These are phyloP conservation scores for Kwoniella heveanensis DNA, from an alignment of 768 basidiomycete genomes.

Conservation along the genomic window DNA sequence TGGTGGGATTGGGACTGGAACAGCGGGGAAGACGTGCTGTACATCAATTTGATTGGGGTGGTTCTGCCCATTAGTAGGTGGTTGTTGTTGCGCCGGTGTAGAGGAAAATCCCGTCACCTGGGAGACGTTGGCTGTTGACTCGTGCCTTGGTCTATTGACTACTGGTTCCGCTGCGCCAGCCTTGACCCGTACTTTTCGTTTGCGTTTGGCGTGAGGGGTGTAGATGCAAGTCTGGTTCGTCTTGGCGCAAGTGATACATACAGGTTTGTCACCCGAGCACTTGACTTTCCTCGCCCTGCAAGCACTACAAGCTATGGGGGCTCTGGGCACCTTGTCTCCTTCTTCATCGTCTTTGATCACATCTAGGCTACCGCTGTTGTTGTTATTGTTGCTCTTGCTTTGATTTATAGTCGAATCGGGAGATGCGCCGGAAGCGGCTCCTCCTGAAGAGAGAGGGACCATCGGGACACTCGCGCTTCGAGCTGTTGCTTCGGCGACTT, in stretches of 20 bases:
- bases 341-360: no score
- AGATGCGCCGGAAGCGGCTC: no score
- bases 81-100: neutral
- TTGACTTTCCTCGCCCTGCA: conserved; percentile 15
- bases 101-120: neutral
- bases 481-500: no score
- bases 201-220: conserved; percentile 9
- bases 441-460: no score
- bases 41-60: neutral
- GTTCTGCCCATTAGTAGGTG: neutral
- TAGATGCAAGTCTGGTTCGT: conserved; percentile 8
- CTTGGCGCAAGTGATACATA: conserved; percentile 9
- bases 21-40: neutral
- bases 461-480: no score
- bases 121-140: neutral
- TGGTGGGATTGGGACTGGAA: no score
- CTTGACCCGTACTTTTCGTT: conserved; percentile 2
- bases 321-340: neutral
- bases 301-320: conserved; percentile 9
- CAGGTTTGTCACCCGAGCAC: conserved; percentile 16
- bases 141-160: neutral
- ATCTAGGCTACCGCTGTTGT: neutral
- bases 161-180: neutral
- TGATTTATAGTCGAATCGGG: neutral
- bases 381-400: no score